Base-by-base conservation (phyloP, 768 basidiomycete genomes). In the Agrocybe chaxingu region DNA sequence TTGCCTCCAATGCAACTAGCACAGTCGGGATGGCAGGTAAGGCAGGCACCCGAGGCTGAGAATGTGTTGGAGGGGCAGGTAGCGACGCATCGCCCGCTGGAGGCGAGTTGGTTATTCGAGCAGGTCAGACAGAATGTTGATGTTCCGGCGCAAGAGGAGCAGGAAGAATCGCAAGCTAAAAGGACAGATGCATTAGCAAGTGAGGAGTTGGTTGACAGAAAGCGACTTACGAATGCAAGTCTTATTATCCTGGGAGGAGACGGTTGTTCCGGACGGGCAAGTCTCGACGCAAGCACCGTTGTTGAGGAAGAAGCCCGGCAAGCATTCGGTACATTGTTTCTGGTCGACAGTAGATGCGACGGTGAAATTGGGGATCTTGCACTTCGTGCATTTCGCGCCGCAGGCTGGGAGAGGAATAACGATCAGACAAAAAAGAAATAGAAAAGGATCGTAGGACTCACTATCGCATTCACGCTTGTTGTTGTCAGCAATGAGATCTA, bases 21-120 rank as follows among this genome's bases (percentile, higher is more conserved):
- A 57, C 92, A 95, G 65, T 93, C 91, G 0, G 89, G 81, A 57
- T 93, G 89, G 66, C 92, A 95, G 7, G 80, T 55, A 43, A 83
- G 64, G 67, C 92, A 94, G 11, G 80, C 67, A 7, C 81, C 77
- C 7, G 80, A 74, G 6, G 87, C 78, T 45, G 79, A 68, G 71
- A 91, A 87, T 1, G 84, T 81, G 52, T 77, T 78, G 8, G 80
- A 72, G 0, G 91, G 89, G 62, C 91, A 93, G 12, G 79, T 75
- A 2, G 80, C 66, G 33, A 87, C 78, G 61, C 92, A 95, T 66
- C 78, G 78, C 9, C 92, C 92, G 37, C 69, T 65, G 3, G 83
- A 80, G 9, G 89, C 88, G 16, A 90, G 75, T 57, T 81, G 77
- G 47, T 78, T 80, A 55, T 80, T 76, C 11, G 78, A 59, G 62